Base-by-base conservation (phyloP, 2,329 filamentous ascomycete species). In the Paecilomyces sp. region DNA sequence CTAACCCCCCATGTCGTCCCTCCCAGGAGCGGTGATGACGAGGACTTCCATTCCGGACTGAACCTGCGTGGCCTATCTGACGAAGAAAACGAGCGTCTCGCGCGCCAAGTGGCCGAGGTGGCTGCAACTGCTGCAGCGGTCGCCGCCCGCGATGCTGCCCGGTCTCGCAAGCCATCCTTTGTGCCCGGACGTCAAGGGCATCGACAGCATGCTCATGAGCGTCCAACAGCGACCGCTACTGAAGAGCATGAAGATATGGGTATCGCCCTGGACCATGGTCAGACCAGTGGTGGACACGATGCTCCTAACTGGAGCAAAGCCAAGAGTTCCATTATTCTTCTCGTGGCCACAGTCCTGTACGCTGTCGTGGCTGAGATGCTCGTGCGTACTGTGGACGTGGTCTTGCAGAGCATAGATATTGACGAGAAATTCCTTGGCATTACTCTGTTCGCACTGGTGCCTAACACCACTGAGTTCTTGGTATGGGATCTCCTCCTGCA, bases 401-500 rank as follows among this genome's bases (percentile, higher is more conserved):
- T 99, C 6, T 78, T 99, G 57, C 86, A 93, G 64, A 92, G 90
- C 63, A 89, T 95, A 58, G 87, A 92, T 57, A 91, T 99, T 67
- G 92, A 97, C 71, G 92, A 97, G 71, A 99, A 99, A 74, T 97
- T 99, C 76, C 79, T 99, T 59, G 94, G 94, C 54, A 96, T 99
- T 65, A 97, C 94, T 1, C 81, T 99, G 54, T 99, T 99, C 74
- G 93, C 95, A 5, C 82, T 99, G 63, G 95, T 99, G 7, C 94
- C 94, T 12, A 99, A 99, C 78, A 97, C 94, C 1, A 99, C 94
- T 1, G 94, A 99, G 72, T 99, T 99, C 72, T 75, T 99, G 80
- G 89, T 93, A 82, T 78, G 87, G 6, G 34, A 51, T 15, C n/a
- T 41, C 22, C 31, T n/a, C 11, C 2, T 30, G 15, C n/a, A 18